Conservation (phyloP, 2,329 filamentous ascomycete genomes). For the Cytospora leucostoma region DNA sequence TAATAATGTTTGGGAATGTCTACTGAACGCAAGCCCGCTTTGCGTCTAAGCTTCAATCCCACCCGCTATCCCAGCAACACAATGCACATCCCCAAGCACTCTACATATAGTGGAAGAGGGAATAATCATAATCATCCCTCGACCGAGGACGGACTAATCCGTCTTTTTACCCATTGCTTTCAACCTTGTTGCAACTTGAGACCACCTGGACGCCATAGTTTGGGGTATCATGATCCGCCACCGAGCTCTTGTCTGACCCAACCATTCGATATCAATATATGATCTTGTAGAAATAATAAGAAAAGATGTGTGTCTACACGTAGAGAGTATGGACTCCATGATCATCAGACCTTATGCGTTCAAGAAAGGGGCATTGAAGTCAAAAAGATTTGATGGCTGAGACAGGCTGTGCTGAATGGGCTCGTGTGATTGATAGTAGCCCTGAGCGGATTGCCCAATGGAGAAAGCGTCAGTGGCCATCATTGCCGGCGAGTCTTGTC, state of each 20-base stretch:
- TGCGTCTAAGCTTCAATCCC: too few species aligned
- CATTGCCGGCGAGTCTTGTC: not conserved
- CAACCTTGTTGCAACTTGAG: not conserved
- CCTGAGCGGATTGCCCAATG: not conserved
- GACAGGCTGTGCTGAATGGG: not conserved
- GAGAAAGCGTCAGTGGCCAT: not conserved
- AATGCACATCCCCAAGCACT: too few species aligned
- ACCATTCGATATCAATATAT: not conserved
- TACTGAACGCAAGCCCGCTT: too few species aligned
- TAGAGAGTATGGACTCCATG: not conserved
- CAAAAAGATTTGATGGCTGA: not conserved
- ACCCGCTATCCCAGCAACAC: too few species aligned
- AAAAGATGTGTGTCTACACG: not conserved
- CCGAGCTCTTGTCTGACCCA: not conserved
- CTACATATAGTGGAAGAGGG: too few species aligned
- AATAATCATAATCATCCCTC: not conserved
- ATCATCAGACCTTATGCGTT: not conserved
- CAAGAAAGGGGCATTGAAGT: not conserved
- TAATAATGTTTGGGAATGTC: too few species aligned
- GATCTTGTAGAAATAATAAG: not conserved
- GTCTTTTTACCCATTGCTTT: not conserved
- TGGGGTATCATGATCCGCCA: constrained; percentile 1
- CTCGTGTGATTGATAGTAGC: not conserved
- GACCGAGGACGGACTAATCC: not conserved
- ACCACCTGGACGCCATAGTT: not conserved